These are phyloP conservation scores for Nothopassalora personata DNA, from an alignment of 2,329 filamentous ascomycete genomes.

Conservation along the genomic window DNA sequence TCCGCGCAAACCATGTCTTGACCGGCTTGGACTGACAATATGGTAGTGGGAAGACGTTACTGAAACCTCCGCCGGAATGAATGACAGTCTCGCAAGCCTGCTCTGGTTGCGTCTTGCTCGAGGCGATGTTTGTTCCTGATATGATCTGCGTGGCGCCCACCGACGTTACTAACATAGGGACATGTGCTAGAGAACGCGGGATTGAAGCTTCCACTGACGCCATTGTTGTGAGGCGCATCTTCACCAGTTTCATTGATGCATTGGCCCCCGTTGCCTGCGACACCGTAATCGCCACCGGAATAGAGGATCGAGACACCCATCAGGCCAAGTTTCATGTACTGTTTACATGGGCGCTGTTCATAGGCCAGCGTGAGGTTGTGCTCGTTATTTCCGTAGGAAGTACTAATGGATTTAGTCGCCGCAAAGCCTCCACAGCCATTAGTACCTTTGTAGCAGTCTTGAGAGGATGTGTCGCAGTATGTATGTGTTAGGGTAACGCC, in stretches of 20 bases:
- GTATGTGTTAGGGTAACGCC: conserved; percentile 48
- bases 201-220: conserved; percentile 39
- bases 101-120: conserved; percentile 33
- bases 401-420: conserved; percentile 51
- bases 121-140: conserved; percentile 17
- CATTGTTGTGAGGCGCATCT: conserved; percentile 28
- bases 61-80: conserved; percentile 45
- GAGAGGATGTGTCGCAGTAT: conserved; percentile 3
- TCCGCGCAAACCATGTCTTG: conserved; percentile 37
- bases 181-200: conserved; percentile 40
- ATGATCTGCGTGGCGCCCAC: conserved; percentile 46
- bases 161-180: conserved; percentile 31
- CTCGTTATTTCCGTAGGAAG: conserved; percentile 47
- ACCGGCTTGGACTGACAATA: conserved; percentile 44
- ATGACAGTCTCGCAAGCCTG: conserved; percentile 45
- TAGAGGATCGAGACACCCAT: conserved; percentile 46
- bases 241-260: conserved; percentile 17
- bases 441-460: conserved; percentile 36
- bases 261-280: conserved; percentile 24
- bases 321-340: conserved; percentile 53
- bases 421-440: conserved; percentile 43
- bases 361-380: conserved; percentile 43
- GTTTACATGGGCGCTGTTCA: conserved; percentile 49
- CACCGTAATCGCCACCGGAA: conserved; percentile 46
- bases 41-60: conserved; percentile 46